phyloP scores from a whole-genome alignment of 352 stramenopile genomes.

The Phytophthora foliorum region DNA sequence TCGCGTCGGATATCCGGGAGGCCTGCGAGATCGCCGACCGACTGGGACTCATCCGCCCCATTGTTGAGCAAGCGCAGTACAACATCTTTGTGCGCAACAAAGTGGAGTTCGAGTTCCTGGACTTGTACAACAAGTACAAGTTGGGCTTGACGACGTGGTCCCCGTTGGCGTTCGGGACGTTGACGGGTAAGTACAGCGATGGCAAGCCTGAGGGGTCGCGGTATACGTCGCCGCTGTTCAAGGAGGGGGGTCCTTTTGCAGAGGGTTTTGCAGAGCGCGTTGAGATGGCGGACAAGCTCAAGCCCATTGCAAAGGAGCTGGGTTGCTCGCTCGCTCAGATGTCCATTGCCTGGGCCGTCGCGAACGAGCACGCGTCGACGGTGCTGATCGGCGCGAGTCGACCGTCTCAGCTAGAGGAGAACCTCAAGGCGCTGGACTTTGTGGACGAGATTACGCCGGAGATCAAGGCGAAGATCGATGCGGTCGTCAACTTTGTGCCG shows the following conservation, averaged over 20 bases:
- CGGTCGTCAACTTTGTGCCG: constrained; percentile 7
- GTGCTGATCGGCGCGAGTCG: constrained; percentile 58
- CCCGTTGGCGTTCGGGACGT: constrained; percentile 5
- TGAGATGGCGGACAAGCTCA: constrained; percentile 38
- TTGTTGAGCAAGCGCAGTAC: constrained; percentile 58
- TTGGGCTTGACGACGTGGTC: constrained; percentile 12
- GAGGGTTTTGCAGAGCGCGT: constrained; percentile 20
- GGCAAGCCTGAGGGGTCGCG: constrained; percentile 9
- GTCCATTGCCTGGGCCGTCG: constrained; percentile 55
- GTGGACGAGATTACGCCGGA: constrained; percentile 22
- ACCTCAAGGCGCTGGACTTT: constrained; percentile 2
- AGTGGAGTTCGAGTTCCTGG: constrained; percentile 13
- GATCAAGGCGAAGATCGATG: constrained; percentile 19
- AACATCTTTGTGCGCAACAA: constrained; percentile 51
- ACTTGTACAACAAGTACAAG: constrained; percentile 33
- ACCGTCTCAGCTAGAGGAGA: constrained; percentile 14
- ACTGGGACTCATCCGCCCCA: constrained; percentile 28
- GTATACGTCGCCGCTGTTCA: constrained; percentile 6
- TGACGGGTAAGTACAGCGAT: constrained; percentile 23
- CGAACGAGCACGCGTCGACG: constrained; percentile 61
- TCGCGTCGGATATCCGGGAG: not conserved
- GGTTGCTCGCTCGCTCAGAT: too few relatives aligned
- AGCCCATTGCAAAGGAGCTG: constrained; percentile 50
- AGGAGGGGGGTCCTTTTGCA: constrained; percentile 12
- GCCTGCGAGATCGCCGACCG: too few relatives aligned